Percentiles rank a stretch among this genome's conserved stretches.
These are phyloP conservation scores for Beauveria varroae DNA, from an alignment of 2,329 filamentous ascomycete genomes.

Conservation along the genomic window DNA sequence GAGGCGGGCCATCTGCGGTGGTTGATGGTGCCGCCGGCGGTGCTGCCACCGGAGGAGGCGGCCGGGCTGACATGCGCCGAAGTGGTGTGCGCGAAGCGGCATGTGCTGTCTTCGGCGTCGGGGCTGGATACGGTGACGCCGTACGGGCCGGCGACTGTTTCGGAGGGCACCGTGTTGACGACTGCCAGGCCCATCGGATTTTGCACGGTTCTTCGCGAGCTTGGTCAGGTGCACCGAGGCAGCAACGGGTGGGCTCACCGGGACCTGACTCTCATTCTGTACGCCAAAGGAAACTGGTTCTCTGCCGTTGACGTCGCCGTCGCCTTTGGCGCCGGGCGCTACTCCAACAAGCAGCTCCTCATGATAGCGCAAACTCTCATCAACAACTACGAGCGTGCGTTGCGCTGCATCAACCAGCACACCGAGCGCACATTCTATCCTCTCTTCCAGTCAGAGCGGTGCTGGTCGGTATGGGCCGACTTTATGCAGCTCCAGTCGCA, in stretches of 20 bases:
- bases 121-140: background rate
- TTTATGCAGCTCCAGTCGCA: background rate
- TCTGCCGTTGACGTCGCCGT: background rate
- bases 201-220: background rate
- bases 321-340: background rate
- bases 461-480: background rate
- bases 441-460: background rate
- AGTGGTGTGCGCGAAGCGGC: background rate
- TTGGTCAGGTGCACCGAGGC: background rate
- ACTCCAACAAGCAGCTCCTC: background rate
- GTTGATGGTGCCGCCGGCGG: background rate
- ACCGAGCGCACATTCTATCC: background rate
- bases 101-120: background rate
- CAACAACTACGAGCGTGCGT: background rate
- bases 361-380: background rate
- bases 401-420: background rate
- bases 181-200: background rate
- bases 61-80: background rate
- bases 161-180: background rate
- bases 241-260: background rate
- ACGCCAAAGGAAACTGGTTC: background rate
- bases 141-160: background rate
- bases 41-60: background rate
- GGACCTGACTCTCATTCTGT: constrained; percentile 3
- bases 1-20: background rate